Evolutionary conservation across 2,329 filamentous ascomycete genomes (phyloP), one percentile per base, ranked within the genome.

Genomic region (Arthrocladium fulminans): DNA sequence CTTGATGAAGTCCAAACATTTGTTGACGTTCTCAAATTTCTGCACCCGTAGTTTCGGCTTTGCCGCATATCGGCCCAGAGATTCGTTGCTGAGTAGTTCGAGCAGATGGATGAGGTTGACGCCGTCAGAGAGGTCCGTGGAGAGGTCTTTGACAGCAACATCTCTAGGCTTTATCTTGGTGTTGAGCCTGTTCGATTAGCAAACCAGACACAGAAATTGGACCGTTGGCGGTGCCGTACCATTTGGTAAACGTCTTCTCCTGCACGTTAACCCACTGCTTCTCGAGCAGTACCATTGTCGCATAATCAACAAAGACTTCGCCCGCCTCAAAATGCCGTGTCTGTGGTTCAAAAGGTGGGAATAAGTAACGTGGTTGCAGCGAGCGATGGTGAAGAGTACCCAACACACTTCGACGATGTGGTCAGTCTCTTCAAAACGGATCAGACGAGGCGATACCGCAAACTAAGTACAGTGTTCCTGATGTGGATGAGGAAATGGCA

Each of bases 231-330:
- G 23, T 22, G 3, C 55, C 58, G 60, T 62, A 86, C 84, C 92
- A 98, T 86, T 97, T 98, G 51, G 89, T 95, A 69, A 98, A 98
- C 23, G 92, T 98, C 78, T 97, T 98, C 69, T 97, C 85, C 74
- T 97, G 90, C 69, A 95, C 88, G 63, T 75, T 78, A 60, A 81
- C 73, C 77, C 78, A 81, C 68, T 77, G 75, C 70, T 79, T 76
- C 67, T 82, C 77, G 58, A 71, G 66, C 60, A 66, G 65, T 63
- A 71, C 67, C 69, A 72, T 71, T 42, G 50, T 50, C 49, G 54
- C 57, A 59, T 57, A 47, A 45, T 47, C 44, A 45, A 24, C 17
- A 19, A n/a, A 12, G 48, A 54, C 50, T n/a, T n/a, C n/a, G n/a
- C n/a, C n/a, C n/a, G n/a, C n/a, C n/a, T n/a, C 51, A n/a, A 15